A percentile compares a stretch with the other conserved stretches of the same genome.
These are phyloP conservation scores for Neonectria ditissima DNA, from an alignment of 2,329 filamentous ascomycete genomes.

Conservation along the genomic window DNA sequence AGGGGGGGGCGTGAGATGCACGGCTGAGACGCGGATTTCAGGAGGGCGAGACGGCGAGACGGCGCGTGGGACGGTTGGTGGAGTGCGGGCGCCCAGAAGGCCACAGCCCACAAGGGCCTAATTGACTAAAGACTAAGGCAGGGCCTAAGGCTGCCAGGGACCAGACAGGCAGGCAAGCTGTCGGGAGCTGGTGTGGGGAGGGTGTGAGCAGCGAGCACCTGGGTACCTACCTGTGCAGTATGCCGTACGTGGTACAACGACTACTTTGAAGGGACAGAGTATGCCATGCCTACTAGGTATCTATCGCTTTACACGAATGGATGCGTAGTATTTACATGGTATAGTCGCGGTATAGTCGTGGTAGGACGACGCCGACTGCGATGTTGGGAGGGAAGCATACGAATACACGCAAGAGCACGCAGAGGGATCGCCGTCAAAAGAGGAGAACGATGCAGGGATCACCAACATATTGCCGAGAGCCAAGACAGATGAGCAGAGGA, in stretches of 20 bases:
- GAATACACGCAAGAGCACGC: background rate
- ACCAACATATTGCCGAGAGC: background rate
- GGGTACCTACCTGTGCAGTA: too few species aligned
- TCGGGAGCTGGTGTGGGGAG: constrained; percentile 11
- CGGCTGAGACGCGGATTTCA: constrained; percentile 48
- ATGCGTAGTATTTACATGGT: too few species aligned
- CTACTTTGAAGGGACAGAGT: background rate
- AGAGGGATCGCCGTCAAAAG: background rate
- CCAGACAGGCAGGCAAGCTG: background rate
- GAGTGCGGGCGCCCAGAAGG: constrained; percentile 40
- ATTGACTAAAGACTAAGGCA: constrained; percentile 23
- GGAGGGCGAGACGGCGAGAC: constrained; percentile 45
- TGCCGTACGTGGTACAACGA: too few species aligned
- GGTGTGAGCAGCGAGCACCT: background rate
- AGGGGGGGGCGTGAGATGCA: constrained; percentile 33
- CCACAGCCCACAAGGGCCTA: too few species aligned
- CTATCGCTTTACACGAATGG: background rate
- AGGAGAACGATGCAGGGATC: background rate
- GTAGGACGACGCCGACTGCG: background rate
- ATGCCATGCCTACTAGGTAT: too few species aligned
- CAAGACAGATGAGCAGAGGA: background rate
- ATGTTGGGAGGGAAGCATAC: background rate
- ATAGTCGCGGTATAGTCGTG: background rate
- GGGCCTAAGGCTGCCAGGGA: constrained; percentile 10
- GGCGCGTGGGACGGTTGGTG: constrained; percentile 47